Conservation (phyloP, 2,329 filamentous ascomycete species). For the Ophiocordyceps camponoti-rufipedis region DNA sequence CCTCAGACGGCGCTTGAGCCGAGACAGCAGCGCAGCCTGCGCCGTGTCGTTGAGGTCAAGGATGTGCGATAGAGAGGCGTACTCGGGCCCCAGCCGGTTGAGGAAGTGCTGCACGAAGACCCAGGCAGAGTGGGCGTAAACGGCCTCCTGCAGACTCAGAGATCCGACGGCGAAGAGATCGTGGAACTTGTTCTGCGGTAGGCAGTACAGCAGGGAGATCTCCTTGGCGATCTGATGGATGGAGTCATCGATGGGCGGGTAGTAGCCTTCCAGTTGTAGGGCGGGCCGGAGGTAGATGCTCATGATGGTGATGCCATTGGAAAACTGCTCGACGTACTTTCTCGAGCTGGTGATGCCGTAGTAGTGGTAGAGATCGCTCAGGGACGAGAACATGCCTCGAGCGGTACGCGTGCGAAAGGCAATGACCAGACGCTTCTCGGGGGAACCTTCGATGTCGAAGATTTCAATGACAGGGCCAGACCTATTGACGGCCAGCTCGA, state of each 20-base stretch:
- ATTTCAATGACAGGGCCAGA: slow-evolving; percentile 95
- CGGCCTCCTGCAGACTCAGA: slow-evolving; percentile 86
- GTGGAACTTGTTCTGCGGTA: slow-evolving; percentile 95
- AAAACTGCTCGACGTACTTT: slow-evolving; percentile 98
- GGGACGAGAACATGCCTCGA: slow-evolving; percentile 79
- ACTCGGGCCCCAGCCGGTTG: slow-evolving; percentile 85
- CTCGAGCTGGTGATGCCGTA: slow-evolving; percentile 90
- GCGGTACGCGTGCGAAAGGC: slow-evolving; percentile 90
- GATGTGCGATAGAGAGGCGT: slow-evolving; percentile 67
- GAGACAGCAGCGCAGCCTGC: slow-evolving; percentile 74
- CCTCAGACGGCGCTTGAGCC: slow-evolving; percentile 86
- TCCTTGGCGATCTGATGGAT: slow-evolving; percentile 99
- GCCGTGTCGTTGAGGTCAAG: slow-evolving; percentile 66
- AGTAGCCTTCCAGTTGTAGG: slow-evolving; percentile 32
- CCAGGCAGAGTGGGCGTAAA: slow-evolving; percentile 95
- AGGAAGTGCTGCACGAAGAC: slow-evolving; percentile 97
- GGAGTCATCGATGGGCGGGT: slow-evolving; percentile 75
- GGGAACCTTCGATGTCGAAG: slow-evolving; percentile 81
- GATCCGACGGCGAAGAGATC: slow-evolving; percentile 68
- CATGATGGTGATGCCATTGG: slow-evolving; percentile 94
- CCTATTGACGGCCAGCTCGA: slow-evolving; percentile 64
- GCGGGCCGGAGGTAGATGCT: slow-evolving; percentile 80
- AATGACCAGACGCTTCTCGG: slow-evolving; percentile 86
- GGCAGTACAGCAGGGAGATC: slow-evolving; percentile 88
- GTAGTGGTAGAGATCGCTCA: slow-evolving; percentile 96